Conservation (phyloP, 331 rosid genomes). For the Cydonia oblonga region DNA sequence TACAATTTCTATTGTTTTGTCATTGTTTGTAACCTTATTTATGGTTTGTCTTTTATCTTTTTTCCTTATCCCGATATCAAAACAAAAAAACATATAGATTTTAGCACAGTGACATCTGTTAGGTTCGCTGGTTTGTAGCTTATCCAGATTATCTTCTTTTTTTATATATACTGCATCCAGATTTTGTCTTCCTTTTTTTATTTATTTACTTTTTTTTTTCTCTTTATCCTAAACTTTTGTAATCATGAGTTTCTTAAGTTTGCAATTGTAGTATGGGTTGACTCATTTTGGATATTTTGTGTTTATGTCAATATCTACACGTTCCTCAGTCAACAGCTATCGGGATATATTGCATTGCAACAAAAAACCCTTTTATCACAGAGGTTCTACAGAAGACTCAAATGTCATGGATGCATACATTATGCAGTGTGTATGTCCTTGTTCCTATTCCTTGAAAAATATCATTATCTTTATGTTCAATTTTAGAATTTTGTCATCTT, state of each 20-base stretch:
- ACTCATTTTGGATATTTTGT: not conserved
- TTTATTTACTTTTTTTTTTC: not conserved
- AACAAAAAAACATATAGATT: too few species aligned
- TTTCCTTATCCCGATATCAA: too few species aligned
- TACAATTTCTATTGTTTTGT: too few species aligned
- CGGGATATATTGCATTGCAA: slow-evolving; percentile 65
- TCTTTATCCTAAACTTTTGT: not conserved
- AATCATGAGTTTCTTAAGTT: not conserved
- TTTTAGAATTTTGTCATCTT: not conserved
- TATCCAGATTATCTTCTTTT: not conserved
- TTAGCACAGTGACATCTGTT: too few species aligned
- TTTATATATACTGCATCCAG: too few species aligned
- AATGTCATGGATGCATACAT: slow-evolving; percentile 68
- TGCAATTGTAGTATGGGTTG: not conserved
- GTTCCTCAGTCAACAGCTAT: slow-evolving; percentile 64
- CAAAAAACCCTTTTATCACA: slow-evolving; percentile 82
- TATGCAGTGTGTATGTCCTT: slow-evolving; percentile 67
- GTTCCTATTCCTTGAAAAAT: slow-evolving; percentile 1
- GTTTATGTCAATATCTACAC: not conserved
- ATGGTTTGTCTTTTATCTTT: too few species aligned
- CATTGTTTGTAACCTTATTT: too few species aligned
- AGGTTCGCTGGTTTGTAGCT: not conserved
- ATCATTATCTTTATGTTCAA: not conserved
- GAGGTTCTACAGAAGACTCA: slow-evolving; percentile 55
- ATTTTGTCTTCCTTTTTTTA: too few species aligned